phyloP scores from a whole-genome alignment of 805 yeast genomes.

The Hagleromyces aurorensis region DNA sequence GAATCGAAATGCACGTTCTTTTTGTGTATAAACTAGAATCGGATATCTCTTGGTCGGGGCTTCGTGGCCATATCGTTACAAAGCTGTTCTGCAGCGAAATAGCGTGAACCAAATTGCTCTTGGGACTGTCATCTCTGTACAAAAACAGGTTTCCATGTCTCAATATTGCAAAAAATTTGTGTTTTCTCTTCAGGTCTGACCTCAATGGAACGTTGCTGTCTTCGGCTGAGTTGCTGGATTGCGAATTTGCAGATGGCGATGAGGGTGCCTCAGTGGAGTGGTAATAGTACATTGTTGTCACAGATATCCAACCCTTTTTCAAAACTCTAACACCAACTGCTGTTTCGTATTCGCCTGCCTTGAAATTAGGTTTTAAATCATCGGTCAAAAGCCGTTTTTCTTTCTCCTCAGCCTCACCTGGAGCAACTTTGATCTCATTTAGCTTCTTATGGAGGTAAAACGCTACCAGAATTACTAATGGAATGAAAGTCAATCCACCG shows the following conservation, averaged over 20 bases:
- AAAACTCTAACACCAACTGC: slow-evolving; percentile 53
- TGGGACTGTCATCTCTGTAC: slow-evolving; percentile 53
- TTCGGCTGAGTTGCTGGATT: slow-evolving; percentile 17
- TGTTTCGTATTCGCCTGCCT: slow-evolving; percentile 62
- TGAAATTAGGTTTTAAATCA: slow-evolving; percentile 33
- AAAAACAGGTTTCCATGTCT: slow-evolving; percentile 85
- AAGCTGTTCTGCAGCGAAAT: slow-evolving; percentile 65
- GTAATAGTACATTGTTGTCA: slow-evolving; percentile 68
- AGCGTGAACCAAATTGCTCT: slow-evolving; percentile 57
- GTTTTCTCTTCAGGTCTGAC: slow-evolving; percentile 36
- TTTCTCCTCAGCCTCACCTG: slow-evolving; percentile 21
- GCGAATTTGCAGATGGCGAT: slow-evolving; percentile 6
- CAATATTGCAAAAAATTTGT: slow-evolving; percentile 59
- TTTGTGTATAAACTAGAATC: slow-evolving; percentile 81
- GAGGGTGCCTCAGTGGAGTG: slow-evolving; percentile 33
- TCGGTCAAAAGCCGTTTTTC: slow-evolving; percentile 12
- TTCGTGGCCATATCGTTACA: slow-evolving; percentile 81
- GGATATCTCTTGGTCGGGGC: slow-evolving; percentile 31
- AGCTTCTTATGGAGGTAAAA: slow-evolving; percentile 28
- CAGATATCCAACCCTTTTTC: slow-evolving; percentile 72
- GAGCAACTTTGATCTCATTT: slow-evolving; percentile 12
- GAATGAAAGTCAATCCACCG: slow-evolving; percentile 81
- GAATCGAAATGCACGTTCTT: slow-evolving; percentile 67
- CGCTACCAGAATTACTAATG: slow-evolving; percentile 37
- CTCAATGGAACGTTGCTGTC: slow-evolving; percentile 19